These are phyloP conservation scores for Cladosporium sp. DNA, from an alignment of 2,329 filamentous ascomycete genomes.

Conservation along the genomic window DNA sequence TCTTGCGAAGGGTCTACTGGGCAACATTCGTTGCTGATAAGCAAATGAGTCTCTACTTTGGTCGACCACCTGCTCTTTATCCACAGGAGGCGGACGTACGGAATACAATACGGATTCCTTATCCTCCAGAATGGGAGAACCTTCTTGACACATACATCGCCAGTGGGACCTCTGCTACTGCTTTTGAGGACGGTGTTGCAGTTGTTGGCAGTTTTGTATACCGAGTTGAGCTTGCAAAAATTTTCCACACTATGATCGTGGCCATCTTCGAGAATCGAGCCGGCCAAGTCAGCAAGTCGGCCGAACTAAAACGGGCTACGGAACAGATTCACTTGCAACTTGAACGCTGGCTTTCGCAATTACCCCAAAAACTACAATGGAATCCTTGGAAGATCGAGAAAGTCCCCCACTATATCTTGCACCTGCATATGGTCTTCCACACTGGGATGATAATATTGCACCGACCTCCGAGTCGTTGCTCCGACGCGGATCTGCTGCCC, in stretches of 20 bases:
- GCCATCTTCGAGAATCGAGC: conserved; percentile 4
- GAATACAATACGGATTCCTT: conserved; percentile 6
- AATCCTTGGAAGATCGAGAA: conserved; percentile 11
- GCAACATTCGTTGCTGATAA: conserved; percentile 4
- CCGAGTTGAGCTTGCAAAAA: conserved; percentile 4
- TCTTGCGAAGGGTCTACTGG: conserved; percentile 5
- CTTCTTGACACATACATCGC: conserved; percentile 10
- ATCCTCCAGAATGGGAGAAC: conserved; percentile 8
- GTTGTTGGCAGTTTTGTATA: conserved; percentile 8
- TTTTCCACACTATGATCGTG: conserved; percentile 10
- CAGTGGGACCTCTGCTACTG: conserved; percentile 1
- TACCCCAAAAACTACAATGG: conserved; percentile 6
- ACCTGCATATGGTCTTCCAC: conserved; percentile 3
- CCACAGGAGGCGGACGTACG: conserved; percentile 5
- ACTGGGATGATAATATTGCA: conserved; percentile 6
- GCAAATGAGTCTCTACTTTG: conserved; percentile 11
- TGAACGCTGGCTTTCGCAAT: conserved; percentile 5
- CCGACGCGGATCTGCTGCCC: not conserved
- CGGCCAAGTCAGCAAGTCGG: not conserved
- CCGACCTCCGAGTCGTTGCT: conserved; percentile 2
- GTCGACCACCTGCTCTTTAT: conserved; percentile 2
- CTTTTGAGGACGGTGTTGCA: conserved; percentile 2
- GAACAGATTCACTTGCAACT: not conserved
- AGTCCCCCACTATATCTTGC: conserved; percentile 5
- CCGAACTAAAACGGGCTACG: not conserved